A percentile compares a stretch with the other conserved stretches of the same genome.
Conservation (phyloP, 805 yeast species). For the Yamadazyma paraphyllophila region DNA sequence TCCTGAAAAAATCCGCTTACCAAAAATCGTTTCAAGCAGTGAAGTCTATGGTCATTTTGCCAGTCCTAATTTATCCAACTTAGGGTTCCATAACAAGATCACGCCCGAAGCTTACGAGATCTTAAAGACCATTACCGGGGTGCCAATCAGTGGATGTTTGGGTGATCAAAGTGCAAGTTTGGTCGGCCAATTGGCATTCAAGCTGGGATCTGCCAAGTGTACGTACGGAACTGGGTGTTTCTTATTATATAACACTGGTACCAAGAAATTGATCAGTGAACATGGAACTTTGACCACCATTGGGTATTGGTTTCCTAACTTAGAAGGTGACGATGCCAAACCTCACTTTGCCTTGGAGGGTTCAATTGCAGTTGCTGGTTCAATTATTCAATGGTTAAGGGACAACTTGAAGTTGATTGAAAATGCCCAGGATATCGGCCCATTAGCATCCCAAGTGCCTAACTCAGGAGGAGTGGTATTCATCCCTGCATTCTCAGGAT, state of each 20-base stretch:
- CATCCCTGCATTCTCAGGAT: conserved; percentile 92
- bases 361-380: conserved; percentile 94
- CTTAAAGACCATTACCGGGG: conserved; percentile 48
- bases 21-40: conserved; percentile 76
- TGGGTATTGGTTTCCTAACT: conserved; percentile 82
- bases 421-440: conserved; percentile 84
- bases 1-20: conserved; percentile 59
- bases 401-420: conserved; percentile 83
- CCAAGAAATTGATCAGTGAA: conserved; percentile 61
- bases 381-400: conserved; percentile 90
- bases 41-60: conserved; percentile 73
- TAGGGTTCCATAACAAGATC: conserved; percentile 52
- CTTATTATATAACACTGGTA: conserved; percentile 83
- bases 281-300: conserved; percentile 88
- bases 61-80: conserved; percentile 54
- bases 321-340: conserved; percentile 43
- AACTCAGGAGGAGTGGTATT: conserved; percentile 90
- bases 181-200: conserved; percentile 87
- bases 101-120: conserved; percentile 53
- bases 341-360: conserved; percentile 94
- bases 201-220: conserved; percentile 85
- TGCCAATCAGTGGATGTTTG: conserved; percentile 84
- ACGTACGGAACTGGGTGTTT: conserved; percentile 97
- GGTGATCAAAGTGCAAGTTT: conserved; percentile 95
- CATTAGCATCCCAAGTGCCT: conserved; percentile 77